phyloP scores from a whole-genome alignment of 805 yeast species.

The Candida sonorensis region DNA sequence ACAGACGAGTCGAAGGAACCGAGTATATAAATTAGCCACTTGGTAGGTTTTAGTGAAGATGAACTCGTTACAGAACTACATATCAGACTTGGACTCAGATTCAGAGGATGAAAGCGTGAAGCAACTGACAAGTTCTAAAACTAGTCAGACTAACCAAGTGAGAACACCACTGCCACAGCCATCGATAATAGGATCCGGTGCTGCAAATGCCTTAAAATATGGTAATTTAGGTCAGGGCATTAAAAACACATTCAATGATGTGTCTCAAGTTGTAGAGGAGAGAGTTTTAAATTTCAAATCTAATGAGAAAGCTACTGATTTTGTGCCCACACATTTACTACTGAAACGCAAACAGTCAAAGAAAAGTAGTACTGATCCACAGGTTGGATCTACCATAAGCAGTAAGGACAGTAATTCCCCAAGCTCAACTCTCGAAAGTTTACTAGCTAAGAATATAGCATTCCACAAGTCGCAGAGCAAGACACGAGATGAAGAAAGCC shows the following conservation, averaged over 20 bases:
- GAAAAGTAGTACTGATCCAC: too few relatives aligned
- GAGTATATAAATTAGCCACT: too few relatives aligned
- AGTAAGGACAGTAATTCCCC: too few relatives aligned
- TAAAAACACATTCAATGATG: conserved; percentile 20
- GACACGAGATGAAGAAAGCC: not conserved
- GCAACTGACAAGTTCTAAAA: not conserved
- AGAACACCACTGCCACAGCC: conserved; percentile 1
- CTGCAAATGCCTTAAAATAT: too few relatives aligned
- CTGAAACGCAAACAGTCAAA: not conserved
- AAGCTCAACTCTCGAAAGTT: not conserved
- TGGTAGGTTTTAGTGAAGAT: too few relatives aligned
- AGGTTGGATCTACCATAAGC: too few relatives aligned
- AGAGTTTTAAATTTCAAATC: conserved; percentile 7
- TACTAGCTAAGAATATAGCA: conserved; percentile 2
- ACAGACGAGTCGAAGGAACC: too few relatives aligned
- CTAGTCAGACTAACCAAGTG: not conserved
- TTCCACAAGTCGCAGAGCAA: conserved; percentile 4
- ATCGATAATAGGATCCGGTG: too few relatives aligned
- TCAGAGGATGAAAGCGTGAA: not conserved
- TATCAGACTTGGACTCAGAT: conserved; percentile 9
- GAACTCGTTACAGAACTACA: conserved; percentile 10
- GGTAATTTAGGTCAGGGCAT: too few relatives aligned
- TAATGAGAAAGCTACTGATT: conserved; percentile 8
- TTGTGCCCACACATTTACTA: conserved; percentile 13
- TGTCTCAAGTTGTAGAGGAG: conserved; percentile 5